A percentile compares a stretch with the other conserved stretches of the same genome.
These are phyloP conservation scores for Scopulariopsis brevicaulis DNA, from an alignment of 2,329 filamentous ascomycete genomes.

Conservation along the genomic window DNA sequence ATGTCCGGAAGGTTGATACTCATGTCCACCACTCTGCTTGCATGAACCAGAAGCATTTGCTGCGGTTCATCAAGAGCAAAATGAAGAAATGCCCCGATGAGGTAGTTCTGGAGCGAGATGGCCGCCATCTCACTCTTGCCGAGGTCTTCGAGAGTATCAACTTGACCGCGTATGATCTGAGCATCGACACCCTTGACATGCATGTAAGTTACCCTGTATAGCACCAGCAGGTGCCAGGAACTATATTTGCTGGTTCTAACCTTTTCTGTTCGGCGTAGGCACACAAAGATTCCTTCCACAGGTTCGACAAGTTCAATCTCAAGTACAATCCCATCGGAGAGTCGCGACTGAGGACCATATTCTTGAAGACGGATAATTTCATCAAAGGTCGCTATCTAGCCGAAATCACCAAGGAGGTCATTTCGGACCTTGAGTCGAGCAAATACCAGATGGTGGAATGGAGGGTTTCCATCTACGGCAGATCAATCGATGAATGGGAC, in stretches of 20 bases:
- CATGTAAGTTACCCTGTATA: constrained; percentile 47
- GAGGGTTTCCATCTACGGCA: constrained; percentile 95
- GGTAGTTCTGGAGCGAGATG: constrained; percentile 83
- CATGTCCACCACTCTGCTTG: constrained; percentile 98
- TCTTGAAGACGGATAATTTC: constrained; percentile 96
- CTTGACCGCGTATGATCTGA: constrained; percentile 90
- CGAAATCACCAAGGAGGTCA: constrained; percentile 97
- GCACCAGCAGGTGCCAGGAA: background rate
- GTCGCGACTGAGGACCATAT: constrained; percentile 92
- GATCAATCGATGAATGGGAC: constrained; percentile 89
- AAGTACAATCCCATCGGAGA: constrained; percentile 98
- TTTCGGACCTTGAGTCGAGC: constrained; percentile 91
- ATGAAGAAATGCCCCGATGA: constrained; percentile 98
- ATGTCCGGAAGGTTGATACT: constrained; percentile 95
- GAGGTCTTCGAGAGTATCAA: constrained; percentile 98
- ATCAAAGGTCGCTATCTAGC: constrained; percentile 92
- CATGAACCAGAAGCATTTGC: constrained; percentile 98
- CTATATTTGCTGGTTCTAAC: constrained; percentile 5
- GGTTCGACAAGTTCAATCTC: constrained; percentile 98
- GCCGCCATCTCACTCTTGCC: constrained; percentile 77
- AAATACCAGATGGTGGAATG: constrained; percentile 99
- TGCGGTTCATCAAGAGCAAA: constrained; percentile 99
- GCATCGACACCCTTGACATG: constrained; percentile 98
- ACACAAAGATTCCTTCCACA: constrained; percentile 73
- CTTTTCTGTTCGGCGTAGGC: background rate